Evolutionary conservation across 108 stramenopile species (phyloP).

Genomic region (Cyclostephanos tholiformis): DNA sequence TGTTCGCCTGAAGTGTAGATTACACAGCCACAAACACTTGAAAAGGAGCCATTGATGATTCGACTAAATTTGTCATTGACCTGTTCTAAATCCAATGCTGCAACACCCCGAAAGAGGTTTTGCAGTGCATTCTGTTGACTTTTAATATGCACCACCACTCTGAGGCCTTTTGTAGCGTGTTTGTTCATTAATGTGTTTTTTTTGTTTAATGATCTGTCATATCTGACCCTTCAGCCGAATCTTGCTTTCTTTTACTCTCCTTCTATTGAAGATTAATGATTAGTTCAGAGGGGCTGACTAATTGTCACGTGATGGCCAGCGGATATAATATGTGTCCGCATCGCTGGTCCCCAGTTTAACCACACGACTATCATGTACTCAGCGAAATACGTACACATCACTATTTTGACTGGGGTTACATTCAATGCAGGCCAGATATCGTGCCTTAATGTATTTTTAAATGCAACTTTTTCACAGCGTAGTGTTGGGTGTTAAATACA

Average conservation of each 20-base stretch:
- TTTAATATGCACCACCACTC: conserved; percentile 41
- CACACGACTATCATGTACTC: no score
- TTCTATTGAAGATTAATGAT: not conserved
- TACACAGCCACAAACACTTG: not conserved
- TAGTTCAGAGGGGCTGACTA: no score
- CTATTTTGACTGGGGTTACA: no score
- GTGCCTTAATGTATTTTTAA: not conserved
- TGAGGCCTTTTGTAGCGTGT: conserved; percentile 24
- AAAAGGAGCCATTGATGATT: conserved; percentile 31
- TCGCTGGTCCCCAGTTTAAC: no score
- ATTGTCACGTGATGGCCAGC: no score
- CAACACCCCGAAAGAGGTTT: conserved; percentile 35
- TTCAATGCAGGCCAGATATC: not conserved
- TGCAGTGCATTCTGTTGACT: conserved; percentile 16
- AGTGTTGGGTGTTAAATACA: not conserved
- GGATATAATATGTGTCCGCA: no score
- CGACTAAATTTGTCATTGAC: conserved; percentile 30
- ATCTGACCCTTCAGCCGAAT: not conserved
- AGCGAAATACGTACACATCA: no score
- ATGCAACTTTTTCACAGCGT: no score
- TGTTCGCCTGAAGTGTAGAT: not conserved
- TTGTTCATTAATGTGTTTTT: not conserved
- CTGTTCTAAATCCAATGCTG: conserved; percentile 16
- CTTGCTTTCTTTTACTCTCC: not conserved
- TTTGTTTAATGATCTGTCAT: not conserved